Percentiles rank a stretch among this genome's conserved stretches.
Conservation (phyloP, 2,329 filamentous ascomycete genomes). For the Aspergillus fischeri region DNA sequence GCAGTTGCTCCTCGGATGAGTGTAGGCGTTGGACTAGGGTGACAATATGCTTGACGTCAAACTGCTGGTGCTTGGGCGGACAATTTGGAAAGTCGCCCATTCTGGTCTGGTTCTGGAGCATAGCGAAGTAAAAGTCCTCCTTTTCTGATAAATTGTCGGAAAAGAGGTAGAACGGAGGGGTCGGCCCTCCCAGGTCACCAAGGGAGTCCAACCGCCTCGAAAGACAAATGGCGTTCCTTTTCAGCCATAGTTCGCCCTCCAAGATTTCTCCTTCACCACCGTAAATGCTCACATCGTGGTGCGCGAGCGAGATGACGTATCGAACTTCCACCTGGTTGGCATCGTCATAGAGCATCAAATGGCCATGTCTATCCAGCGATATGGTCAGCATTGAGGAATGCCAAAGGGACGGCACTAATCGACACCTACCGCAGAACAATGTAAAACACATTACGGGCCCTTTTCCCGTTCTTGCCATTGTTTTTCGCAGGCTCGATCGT, state of each 20-base stretch:
- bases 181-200: slow-evolving; percentile 53
- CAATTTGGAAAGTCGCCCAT: slow-evolving; percentile 53
- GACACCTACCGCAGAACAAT: slow-evolving; percentile 72
- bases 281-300: slow-evolving; percentile 78
- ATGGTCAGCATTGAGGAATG: neutral
- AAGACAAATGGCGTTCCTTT: slow-evolving; percentile 82
- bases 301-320: slow-evolving; percentile 87
- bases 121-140: slow-evolving; percentile 95
- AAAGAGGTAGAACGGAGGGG: slow-evolving; percentile 89
- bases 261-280: slow-evolving; percentile 73
- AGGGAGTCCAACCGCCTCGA: slow-evolving; percentile 57
- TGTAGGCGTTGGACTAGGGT: slow-evolving; percentile 85
- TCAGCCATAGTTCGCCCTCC: slow-evolving; percentile 93
- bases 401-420: neutral
- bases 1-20: slow-evolving; percentile 83
- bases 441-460: slow-evolving; percentile 84
- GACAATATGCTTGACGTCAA: slow-evolving; percentile 82
- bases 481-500: slow-evolving; percentile 51
- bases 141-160: slow-evolving; percentile 94
- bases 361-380: slow-evolving; percentile 64
- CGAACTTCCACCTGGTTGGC: slow-evolving; percentile 92
- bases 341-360: slow-evolving; percentile 97
- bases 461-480: slow-evolving; percentile 49
- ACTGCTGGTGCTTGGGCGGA: slow-evolving; percentile 67
- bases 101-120: slow-evolving; percentile 78